Conservation (phyloP, 768 basidiomycete species). For the Tulasnella sp. region DNA sequence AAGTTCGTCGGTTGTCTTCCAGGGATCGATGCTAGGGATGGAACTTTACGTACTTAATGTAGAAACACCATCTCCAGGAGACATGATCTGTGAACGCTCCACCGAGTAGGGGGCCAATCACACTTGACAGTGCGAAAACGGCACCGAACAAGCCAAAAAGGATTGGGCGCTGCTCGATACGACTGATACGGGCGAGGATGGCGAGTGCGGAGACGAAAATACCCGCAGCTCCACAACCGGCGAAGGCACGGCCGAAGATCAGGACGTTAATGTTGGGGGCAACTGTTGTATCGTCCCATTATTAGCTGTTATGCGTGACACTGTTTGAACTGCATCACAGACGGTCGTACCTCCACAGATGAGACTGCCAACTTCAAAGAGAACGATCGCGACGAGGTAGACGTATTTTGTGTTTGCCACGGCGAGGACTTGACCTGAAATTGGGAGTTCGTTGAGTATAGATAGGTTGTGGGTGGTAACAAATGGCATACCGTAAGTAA, state of each 20-base stretch:
- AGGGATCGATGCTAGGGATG: no score
- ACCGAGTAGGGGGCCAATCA: conserved; percentile 22
- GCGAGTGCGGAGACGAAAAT: conserved; percentile 21
- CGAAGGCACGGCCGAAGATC: conserved; percentile 36
- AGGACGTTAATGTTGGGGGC: conserved; percentile 23
- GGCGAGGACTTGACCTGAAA: conserved; percentile 13
- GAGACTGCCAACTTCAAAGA: conserved; percentile 37
- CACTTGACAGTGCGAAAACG: conserved; percentile 24
- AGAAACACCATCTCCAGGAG: conserved; percentile 32
- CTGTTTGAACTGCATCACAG: background rate
- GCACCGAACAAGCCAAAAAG: conserved; percentile 34
- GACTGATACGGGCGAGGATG: conserved; percentile 24
- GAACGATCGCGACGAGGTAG: conserved; percentile 20
- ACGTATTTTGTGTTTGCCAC: conserved; percentile 26
- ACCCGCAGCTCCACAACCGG: conserved; percentile 38
- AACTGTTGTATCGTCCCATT: no score
- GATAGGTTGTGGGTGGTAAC: no score
- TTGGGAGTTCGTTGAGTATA: no score
- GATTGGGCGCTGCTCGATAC: conserved; percentile 21
- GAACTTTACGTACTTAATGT: conserved; percentile 8
- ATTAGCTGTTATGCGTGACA: background rate
- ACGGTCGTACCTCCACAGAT: conserved; percentile 28
- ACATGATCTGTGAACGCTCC: conserved; percentile 29
- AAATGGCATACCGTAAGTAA: conserved; percentile 16
- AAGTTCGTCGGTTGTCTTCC: background rate